Evolutionary conservation across 148 eudicot genomes (phyloP).

Genomic region (Chenopodium quinoa): DNA sequence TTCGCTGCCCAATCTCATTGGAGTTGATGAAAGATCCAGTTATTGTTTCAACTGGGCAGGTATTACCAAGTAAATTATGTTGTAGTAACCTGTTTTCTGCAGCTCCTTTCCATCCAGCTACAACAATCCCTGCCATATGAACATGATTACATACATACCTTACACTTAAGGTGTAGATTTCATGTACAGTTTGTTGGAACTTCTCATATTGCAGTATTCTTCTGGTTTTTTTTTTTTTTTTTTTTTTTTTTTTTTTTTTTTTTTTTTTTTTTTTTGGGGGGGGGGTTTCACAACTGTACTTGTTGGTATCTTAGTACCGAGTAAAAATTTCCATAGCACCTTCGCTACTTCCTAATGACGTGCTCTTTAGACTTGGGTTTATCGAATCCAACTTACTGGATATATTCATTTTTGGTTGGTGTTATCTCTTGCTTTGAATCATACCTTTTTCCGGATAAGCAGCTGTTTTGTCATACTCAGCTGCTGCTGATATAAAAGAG

Average conservation of each 20-base stretch:
- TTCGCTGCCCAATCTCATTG: conserved; percentile 90
- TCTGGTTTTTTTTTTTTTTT: not conserved
- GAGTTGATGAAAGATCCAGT: conserved; percentile 97
- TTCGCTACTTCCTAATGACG: not conserved
- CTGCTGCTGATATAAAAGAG: not conserved
- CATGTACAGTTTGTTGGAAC: not conserved
- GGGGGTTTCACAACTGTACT: not conserved
- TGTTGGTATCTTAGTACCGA: too few relatives aligned
- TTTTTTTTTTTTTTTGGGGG: not conserved
- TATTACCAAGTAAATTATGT: conserved; percentile 17
- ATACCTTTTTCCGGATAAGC: not conserved
- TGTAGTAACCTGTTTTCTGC: not conserved
- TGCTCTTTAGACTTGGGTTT: not conserved
- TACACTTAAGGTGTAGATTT: too few relatives aligned
- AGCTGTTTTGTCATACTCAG: not conserved
- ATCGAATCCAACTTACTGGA: not conserved
- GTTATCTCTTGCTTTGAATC: not conserved
- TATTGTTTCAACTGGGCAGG: conserved; percentile 98
- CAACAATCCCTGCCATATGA: too few relatives aligned
- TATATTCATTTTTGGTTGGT: not conserved
- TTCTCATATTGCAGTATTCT: not conserved
- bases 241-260: too few relatives aligned
- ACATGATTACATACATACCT: too few relatives aligned
- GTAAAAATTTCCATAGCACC: not conserved
- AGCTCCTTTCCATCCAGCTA: not conserved